Percentiles rank a stretch among this genome's conserved stretches.
phyloP scores from a whole-genome alignment of 768 basidiomycete genomes.

The Phaffia tasmanica region DNA sequence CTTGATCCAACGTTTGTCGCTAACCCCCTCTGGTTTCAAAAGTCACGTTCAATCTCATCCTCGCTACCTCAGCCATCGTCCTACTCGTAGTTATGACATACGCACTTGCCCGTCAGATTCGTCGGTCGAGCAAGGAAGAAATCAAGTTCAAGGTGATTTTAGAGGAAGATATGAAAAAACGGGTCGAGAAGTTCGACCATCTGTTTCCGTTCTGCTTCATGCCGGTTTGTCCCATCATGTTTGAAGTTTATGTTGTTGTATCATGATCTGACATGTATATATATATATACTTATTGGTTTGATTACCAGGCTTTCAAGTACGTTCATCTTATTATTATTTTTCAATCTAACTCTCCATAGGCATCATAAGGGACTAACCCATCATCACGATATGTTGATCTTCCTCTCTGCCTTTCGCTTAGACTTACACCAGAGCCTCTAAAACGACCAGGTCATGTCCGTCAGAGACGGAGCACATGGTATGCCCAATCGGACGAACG shows the following conservation, averaged over 20 bases:
- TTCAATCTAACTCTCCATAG: background rate
- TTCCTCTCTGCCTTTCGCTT: background rate
- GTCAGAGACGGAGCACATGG: conserved; percentile 16
- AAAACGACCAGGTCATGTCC: conserved; percentile 1
- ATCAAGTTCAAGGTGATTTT: background rate
- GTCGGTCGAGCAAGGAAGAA: background rate
- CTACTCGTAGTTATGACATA: conserved; percentile 17
- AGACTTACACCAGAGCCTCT: conserved; percentile 5
- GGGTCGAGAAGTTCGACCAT: conserved; percentile 11
- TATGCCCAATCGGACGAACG: conserved; percentile 15
- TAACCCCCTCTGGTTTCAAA: background rate
- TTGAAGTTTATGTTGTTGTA: background rate
- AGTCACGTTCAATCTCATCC: conserved; percentile 25
- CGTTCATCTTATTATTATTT: background rate
- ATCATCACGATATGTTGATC: too few relatives aligned
- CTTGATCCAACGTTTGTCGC: background rate
- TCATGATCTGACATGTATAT: background rate
- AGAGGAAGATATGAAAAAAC: background rate
- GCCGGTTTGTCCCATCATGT: conserved; percentile 6
- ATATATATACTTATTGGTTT: background rate
- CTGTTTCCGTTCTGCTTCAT: conserved; percentile 27
- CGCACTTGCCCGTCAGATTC: conserved; percentile 14
- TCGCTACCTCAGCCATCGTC: conserved; percentile 18
- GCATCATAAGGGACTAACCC: too few relatives aligned
- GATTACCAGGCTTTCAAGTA: background rate